Percentiles rank a stretch among this genome's conserved stretches.
These are phyloP conservation scores for Asterophora lycoperdoides DNA, from an alignment of 768 basidiomycete genomes.

Conservation along the genomic window DNA sequence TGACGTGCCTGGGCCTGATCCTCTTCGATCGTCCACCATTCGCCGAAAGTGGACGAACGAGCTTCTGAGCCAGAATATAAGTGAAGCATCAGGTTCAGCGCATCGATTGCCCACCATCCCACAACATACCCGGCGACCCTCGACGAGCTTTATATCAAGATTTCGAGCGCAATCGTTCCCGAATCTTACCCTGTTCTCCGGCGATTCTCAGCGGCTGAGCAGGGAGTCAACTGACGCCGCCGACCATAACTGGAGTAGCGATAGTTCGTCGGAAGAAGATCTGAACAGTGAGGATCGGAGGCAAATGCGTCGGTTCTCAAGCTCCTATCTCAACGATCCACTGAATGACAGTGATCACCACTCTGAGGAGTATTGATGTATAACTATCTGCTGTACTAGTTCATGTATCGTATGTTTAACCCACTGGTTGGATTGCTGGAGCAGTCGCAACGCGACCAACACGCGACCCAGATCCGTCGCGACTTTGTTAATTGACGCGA, in stretches of 20 bases:
- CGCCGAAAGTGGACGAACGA: slow-evolving; percentile 49
- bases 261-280: slow-evolving; percentile 53
- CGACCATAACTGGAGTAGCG: slow-evolving; percentile 52
- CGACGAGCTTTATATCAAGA: slow-evolving; percentile 36
- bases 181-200: slow-evolving; percentile 33
- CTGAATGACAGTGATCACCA: neutral
- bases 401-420: neutral
- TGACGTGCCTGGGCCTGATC: slow-evolving; percentile 29
- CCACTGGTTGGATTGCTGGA: too few species aligned
- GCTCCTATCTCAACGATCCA: neutral
- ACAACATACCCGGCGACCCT: slow-evolving; percentile 9
- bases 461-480: too few species aligned
- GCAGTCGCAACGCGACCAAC: too few species aligned
- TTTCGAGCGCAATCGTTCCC: slow-evolving; percentile 44
- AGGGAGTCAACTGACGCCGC: slow-evolving; percentile 23
- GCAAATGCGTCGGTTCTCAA: slow-evolving; percentile 9
- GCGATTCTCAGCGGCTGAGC: slow-evolving; percentile 18
- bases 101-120: slow-evolving; percentile 2
- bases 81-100: slow-evolving; percentile 2
- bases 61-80: slow-evolving; percentile 28
- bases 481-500: too few species aligned
- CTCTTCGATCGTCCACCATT: slow-evolving; percentile 35
- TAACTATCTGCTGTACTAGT: neutral
- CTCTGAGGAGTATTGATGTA: slow-evolving; percentile 4
- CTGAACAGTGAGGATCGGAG: slow-evolving; percentile 17